These are phyloP conservation scores for Vigna hirtella DNA, from an alignment of 306 rosid species.

Conservation along the genomic window DNA sequence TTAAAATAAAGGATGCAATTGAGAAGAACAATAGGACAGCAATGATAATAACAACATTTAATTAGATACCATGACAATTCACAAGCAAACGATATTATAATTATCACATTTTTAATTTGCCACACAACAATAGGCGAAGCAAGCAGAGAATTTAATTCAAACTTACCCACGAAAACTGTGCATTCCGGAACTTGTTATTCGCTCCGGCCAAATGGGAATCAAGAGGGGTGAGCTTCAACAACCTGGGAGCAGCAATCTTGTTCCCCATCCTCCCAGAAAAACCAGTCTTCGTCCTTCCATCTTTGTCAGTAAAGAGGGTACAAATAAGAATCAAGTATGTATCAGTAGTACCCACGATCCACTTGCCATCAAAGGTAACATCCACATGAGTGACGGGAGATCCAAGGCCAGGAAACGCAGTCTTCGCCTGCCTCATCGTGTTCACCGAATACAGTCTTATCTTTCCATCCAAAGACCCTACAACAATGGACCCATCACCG, in stretches of 20 bases:
- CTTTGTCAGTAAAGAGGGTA: constrained; percentile 82
- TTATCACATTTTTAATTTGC: constrained; percentile 15
- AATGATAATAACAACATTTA: neutral
- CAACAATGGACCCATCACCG: constrained; percentile 96
- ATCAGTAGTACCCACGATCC: constrained; percentile 95
- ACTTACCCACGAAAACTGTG: constrained; percentile 98
- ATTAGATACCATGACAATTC: constrained; percentile 1
- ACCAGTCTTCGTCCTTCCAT: constrained; percentile 86
- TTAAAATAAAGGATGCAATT: neutral
- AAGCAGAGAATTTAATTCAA: neutral
- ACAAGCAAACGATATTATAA: neutral
- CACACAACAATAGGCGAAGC: neutral
- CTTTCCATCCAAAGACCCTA: constrained; percentile 96
- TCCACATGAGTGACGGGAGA: constrained; percentile 93
- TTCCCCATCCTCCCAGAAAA: constrained; percentile 94
- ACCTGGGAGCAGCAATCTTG: constrained; percentile 88
- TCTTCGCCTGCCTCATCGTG: constrained; percentile 92
- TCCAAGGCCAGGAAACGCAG: constrained; percentile 98
- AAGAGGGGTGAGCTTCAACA: constrained; percentile 90
- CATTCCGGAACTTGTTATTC: constrained; percentile 83
- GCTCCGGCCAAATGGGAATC: constrained; percentile 94
- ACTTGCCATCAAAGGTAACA: constrained; percentile 94
- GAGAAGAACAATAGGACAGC: neutral
- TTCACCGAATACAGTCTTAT: constrained; percentile 82
- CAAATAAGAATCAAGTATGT: constrained; percentile 83